These are phyloP conservation scores for Parmales sp. DNA, from an alignment of 108 stramenopile species.

Conservation along the genomic window DNA sequence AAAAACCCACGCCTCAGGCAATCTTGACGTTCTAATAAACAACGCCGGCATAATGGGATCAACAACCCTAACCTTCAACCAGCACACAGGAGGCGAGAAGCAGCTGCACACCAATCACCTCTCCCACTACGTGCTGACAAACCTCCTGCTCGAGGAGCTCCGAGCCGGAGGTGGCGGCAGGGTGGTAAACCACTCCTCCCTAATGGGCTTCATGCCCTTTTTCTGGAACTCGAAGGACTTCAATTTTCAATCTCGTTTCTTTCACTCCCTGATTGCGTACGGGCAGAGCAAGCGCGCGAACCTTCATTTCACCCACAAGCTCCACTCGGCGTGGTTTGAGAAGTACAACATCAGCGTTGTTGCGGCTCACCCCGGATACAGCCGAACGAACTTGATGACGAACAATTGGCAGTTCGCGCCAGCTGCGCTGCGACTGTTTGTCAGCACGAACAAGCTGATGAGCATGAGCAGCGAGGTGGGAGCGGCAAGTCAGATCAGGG, in stretches of 20 bases:
- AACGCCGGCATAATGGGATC: slow-evolving; percentile 4
- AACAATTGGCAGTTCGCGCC: slow-evolving; percentile 9
- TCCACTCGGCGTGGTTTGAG: too few species aligned
- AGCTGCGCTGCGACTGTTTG: not conserved
- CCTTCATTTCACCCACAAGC: not conserved
- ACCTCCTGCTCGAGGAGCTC: not conserved
- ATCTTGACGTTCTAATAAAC: too few species aligned
- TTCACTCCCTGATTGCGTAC: not conserved
- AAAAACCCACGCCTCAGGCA: not conserved
- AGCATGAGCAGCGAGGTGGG: too few species aligned
- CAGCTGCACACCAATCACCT: slow-evolving; percentile 11
- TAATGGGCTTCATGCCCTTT: not conserved
- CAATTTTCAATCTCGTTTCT: not conserved
- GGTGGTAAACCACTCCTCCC: not conserved
- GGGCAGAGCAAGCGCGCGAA: not conserved
- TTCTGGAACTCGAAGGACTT: not conserved
- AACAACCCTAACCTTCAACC: not conserved
- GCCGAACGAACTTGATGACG: not conserved
- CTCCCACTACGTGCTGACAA: not conserved
- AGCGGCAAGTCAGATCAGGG: too few species aligned
- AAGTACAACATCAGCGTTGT: too few species aligned
- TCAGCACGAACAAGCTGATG: too few species aligned
- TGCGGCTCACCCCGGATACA: slow-evolving; percentile 4
- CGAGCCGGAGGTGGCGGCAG: too few species aligned
- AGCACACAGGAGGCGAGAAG: not conserved